Evolutionary conservation across 1,284 basidiomycete genomes (phyloP).

Genomic region (Leccinum subatratum): DNA sequence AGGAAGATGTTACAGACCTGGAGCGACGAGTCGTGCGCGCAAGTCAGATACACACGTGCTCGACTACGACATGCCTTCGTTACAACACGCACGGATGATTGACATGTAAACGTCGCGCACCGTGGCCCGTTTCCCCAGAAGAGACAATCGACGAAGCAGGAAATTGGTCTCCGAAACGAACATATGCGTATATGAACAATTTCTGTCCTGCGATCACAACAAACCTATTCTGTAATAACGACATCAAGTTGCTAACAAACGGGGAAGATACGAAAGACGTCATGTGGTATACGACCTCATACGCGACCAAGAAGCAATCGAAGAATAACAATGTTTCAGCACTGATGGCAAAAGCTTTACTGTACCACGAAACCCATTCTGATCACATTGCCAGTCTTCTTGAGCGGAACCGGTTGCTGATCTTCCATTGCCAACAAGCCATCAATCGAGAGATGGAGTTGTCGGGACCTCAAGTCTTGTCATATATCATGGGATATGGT

Average conservation of each 20-base stretch:
- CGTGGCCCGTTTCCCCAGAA: constrained; percentile 1
- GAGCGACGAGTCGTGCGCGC: background rate
- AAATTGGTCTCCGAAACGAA: background rate
- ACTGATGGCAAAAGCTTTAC: constrained; percentile 1
- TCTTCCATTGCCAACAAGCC: constrained; percentile 5
- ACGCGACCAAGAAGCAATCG: constrained; percentile 31
- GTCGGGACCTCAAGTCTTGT: constrained; percentile 5
- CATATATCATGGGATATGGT: constrained; percentile 8
- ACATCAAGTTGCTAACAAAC: constrained; percentile 30
- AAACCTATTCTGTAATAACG: constrained; percentile 25
- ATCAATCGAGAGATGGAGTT: constrained; percentile 10
- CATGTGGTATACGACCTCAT: constrained; percentile 28
- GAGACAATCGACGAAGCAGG: background rate
- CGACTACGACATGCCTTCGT: constrained; percentile 2
- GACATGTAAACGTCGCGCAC: constrained; percentile 7
- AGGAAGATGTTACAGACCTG: background rate
- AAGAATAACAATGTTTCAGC: constrained; percentile 17
- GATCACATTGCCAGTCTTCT: background rate
- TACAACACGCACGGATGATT: constrained; percentile 6
- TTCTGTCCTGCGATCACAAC: constrained; percentile 10
- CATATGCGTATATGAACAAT: background rate
- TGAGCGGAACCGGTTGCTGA: background rate
- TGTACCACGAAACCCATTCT: background rate
- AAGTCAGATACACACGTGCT: constrained; percentile 12
- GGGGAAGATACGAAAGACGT: constrained; percentile 24